phyloP scores from a whole-genome alignment of 2,329 filamentous ascomycete genomes.

The Dryadomyces quercus-mongolicae region DNA sequence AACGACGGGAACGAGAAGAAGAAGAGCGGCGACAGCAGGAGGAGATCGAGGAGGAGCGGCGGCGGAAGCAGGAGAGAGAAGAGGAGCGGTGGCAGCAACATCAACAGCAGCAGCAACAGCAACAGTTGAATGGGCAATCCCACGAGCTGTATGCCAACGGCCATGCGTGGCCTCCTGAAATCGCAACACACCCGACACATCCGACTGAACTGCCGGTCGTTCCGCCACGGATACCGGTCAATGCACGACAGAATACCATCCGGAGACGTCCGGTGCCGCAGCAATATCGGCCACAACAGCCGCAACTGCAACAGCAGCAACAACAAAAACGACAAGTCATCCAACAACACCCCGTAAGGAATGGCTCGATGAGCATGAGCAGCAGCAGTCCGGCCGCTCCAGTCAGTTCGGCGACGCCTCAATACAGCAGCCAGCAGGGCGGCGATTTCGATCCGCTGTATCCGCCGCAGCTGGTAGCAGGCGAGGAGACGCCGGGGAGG shows the following conservation, averaged over 20 bases:
- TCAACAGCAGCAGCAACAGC: background rate
- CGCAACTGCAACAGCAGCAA: too few species aligned
- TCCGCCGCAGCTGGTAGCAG: conserved; percentile 38
- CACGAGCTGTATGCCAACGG: background rate
- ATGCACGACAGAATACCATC: background rate
- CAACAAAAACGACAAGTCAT: background rate
- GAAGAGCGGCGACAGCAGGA: conserved; percentile 5
- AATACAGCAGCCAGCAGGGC: background rate
- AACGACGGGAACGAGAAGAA: conserved; percentile 2
- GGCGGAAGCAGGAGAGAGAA: background rate
- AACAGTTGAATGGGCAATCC: background rate
- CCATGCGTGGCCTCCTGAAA: background rate
- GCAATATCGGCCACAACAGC: too few species aligned
- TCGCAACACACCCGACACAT: background rate
- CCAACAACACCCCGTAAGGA: background rate
- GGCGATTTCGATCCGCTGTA: conserved; percentile 37
- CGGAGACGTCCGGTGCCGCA: background rate
- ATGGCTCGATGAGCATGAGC: too few species aligned
- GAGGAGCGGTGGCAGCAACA: too few species aligned
- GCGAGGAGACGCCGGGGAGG: conserved; percentile 12
- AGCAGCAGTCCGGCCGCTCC: background rate
- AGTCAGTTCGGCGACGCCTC: background rate
- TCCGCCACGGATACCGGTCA: background rate
- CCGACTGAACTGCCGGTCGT: background rate
- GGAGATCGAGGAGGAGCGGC: background rate